A percentile compares a stretch with the other conserved stretches of the same genome.
phyloP scores from a whole-genome alignment of 371 early-diverging fungal species.

The Nematocida sp. region DNA sequence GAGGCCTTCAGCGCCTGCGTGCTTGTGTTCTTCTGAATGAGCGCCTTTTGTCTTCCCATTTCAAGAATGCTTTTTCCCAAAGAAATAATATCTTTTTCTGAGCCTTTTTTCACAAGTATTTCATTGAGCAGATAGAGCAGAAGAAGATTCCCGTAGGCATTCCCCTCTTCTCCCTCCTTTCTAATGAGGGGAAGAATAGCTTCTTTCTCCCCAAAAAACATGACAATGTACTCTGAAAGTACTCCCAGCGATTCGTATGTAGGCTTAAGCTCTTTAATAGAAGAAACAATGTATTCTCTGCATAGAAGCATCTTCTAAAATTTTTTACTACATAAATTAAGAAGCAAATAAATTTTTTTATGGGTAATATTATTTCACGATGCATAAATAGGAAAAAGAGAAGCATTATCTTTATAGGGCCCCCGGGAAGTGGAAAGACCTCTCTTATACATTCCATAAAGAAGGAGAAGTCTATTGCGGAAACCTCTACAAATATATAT shows the following conservation, averaged over 20 bases:
- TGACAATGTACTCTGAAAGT: conserved; percentile 30
- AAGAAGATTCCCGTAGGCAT: conserved; percentile 37
- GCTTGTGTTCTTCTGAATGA: background rate
- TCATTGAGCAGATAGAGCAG: conserved; percentile 46
- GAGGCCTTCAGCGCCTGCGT: conserved; percentile 10
- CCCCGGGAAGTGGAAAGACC: conserved; percentile 40
- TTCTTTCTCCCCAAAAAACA: conserved; percentile 5
- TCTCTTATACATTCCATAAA: conserved; percentile 12
- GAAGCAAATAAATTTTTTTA: conserved; percentile 14
- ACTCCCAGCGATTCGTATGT: conserved; percentile 39
- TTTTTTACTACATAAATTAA: background rate
- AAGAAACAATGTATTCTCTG: conserved; percentile 32
- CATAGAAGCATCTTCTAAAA: conserved; percentile 31
- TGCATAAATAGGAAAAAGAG: conserved; percentile 48
- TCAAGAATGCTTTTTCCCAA: conserved; percentile 13
- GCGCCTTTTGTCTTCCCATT: conserved; percentile 24
- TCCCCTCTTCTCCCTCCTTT: conserved; percentile 14
- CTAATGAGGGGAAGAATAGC: background rate
- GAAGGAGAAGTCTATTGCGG: conserved; percentile 2
- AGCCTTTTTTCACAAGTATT: background rate
- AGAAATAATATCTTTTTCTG: background rate
- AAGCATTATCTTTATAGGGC: conserved; percentile 44
- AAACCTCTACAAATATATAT: conserved; percentile 2
- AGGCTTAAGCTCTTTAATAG: conserved; percentile 32
- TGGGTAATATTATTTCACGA: conserved; percentile 37